A percentile compares a stretch with the other conserved stretches of the same genome.
phyloP scores from a whole-genome alignment of 306 rosid genomes.

The Begonia loranthoides region DNA sequence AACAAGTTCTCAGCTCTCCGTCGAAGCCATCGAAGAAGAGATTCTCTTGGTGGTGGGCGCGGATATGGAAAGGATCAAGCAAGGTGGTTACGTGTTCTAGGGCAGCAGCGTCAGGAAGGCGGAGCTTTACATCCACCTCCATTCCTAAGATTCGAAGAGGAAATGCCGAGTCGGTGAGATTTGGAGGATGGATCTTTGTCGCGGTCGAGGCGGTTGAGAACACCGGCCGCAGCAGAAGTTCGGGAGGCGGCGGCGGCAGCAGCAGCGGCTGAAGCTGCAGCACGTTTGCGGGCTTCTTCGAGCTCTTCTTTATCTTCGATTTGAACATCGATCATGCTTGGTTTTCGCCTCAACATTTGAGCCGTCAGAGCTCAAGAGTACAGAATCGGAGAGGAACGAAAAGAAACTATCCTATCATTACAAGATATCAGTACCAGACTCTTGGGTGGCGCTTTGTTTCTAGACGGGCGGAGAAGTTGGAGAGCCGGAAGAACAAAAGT shows the following conservation, averaged over 20 bases:
- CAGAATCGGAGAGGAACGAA: too few species aligned
- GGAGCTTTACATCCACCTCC: conserved; percentile 60
- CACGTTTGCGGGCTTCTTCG: conserved; percentile 62
- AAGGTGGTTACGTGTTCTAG: conserved; percentile 32
- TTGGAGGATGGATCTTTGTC: conserved; percentile 23
- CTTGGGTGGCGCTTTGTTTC: too few species aligned
- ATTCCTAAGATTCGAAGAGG: conserved; percentile 10
- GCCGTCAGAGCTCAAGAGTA: too few species aligned
- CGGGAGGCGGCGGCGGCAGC: conserved; percentile 8
- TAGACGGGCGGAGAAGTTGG: too few species aligned
- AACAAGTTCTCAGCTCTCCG: conserved; percentile 60
- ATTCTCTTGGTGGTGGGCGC: conserved; percentile 62
- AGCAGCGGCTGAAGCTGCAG: conserved; percentile 5
- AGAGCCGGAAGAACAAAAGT: too few species aligned
- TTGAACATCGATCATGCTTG: conserved; percentile 45
- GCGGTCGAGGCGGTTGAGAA: conserved; percentile 54
- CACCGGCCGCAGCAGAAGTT: conserved; percentile 24
- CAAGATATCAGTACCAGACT: too few species aligned
- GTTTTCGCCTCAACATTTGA: conserved; percentile 63
- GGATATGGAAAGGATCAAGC: conserved; percentile 38
- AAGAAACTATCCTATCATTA: too few species aligned
- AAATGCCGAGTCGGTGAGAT: conserved; percentile 29
- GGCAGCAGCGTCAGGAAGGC: conserved; percentile 36
- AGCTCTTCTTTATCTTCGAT: conserved; percentile 87
- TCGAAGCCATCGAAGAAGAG: conserved; percentile 70